A percentile compares a stretch with the other conserved stretches of the same genome.
Conservation (phyloP, 805 yeast genomes). For the Saturnispora bothae region DNA sequence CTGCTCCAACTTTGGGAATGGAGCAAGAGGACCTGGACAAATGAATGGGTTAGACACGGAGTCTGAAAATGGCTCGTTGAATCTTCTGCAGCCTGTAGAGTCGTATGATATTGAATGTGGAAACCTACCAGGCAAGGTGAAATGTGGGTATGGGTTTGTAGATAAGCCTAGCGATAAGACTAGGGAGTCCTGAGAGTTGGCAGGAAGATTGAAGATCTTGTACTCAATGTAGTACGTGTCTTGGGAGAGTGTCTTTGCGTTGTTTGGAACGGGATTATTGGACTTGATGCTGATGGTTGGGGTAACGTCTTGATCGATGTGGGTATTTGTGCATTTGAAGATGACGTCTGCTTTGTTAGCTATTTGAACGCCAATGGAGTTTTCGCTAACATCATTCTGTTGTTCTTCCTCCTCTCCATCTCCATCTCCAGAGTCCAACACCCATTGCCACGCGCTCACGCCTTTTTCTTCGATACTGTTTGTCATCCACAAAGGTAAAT, state of each 20-base stretch:
- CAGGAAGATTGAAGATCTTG: conserved; percentile 58
- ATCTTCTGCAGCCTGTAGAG: conserved; percentile 69
- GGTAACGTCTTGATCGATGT: conserved; percentile 23
- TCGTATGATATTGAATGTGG: conserved; percentile 80
- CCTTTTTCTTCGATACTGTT: conserved; percentile 77
- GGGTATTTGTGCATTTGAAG: conserved; percentile 23
- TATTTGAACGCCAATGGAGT: conserved; percentile 36
- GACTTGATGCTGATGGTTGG: conserved; percentile 47
- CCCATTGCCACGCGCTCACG: conserved; percentile 74
- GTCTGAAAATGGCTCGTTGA: conserved; percentile 57
- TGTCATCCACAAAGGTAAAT: conserved; percentile 41
- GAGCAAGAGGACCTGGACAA: not conserved
- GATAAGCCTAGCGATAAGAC: conserved; percentile 68
- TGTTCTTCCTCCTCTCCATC: conserved; percentile 1
- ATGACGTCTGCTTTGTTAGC: conserved; percentile 52
- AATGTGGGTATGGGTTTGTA: conserved; percentile 85
- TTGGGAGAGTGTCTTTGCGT: conserved; percentile 36
- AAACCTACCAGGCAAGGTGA: conserved; percentile 88
- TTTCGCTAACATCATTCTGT: not conserved
- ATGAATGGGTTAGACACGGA: not conserved
- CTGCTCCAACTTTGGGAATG: conserved; percentile 48
- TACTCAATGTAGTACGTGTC: conserved; percentile 86
- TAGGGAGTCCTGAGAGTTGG: conserved; percentile 29
- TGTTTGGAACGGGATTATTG: conserved; percentile 67
- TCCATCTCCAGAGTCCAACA: not conserved